These are phyloP conservation scores for Zygosaccharomyces sapae DNA, from an alignment of 1,139 yeast species.

Conservation along the genomic window DNA sequence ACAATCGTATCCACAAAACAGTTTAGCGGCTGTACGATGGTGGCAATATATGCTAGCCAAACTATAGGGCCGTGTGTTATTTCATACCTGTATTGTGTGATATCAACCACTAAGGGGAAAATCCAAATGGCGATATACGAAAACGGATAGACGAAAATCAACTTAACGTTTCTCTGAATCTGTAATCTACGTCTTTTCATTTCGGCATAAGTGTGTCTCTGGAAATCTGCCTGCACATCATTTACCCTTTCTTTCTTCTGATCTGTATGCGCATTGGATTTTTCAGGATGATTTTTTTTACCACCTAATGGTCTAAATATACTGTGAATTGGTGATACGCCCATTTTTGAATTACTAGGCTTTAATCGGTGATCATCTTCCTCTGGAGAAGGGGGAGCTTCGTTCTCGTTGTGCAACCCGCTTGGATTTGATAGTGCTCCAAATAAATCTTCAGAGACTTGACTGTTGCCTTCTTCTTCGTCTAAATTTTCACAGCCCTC, in stretches of 20 bases:
- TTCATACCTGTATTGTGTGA: conserved; percentile 54
- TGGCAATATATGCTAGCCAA: conserved; percentile 67
- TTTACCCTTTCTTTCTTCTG: conserved; percentile 7
- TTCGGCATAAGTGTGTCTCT: conserved; percentile 54
- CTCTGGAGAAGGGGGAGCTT: neutral
- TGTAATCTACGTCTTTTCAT: conserved; percentile 59
- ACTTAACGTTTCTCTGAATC: conserved; percentile 73
- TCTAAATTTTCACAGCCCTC: neutral
- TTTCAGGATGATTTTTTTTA: neutral
- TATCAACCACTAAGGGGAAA: conserved; percentile 68
- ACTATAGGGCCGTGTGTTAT: conserved; percentile 47
- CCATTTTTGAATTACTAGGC: neutral
- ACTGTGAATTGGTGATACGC: conserved; percentile 1
- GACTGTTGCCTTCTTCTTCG: conserved; percentile 1
- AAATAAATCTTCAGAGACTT: neutral
- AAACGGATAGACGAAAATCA: conserved; percentile 78
- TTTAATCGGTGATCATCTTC: neutral
- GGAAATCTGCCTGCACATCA: conserved; percentile 42
- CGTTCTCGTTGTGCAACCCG: neutral
- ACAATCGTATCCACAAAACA: conserved; percentile 76
- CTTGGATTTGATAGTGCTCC: neutral
- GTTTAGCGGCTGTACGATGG: conserved; percentile 75
- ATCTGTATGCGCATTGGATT: neutral
- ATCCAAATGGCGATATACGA: conserved; percentile 78
- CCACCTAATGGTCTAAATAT: conserved; percentile 1